Percentiles rank a stretch among this genome's conserved stretches.
Conservation (phyloP, 2,329 filamentous ascomycete species). For the Aspergillus fumigatus region DNA sequence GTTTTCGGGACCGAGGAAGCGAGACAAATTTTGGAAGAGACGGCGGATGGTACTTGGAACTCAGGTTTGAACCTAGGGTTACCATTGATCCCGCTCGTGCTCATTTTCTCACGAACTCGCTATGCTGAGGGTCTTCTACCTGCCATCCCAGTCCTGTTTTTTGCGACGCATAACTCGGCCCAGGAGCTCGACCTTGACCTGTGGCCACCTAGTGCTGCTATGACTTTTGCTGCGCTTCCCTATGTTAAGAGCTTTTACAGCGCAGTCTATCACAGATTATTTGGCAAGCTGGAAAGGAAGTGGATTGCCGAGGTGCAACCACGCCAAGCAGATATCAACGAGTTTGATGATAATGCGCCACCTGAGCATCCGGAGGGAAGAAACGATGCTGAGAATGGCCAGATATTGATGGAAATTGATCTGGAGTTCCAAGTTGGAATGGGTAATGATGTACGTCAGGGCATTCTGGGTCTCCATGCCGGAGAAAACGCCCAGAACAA, state of each 20-base stretch:
- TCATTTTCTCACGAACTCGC: slow-evolving; percentile 63
- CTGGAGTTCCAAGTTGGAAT: slow-evolving; percentile 50
- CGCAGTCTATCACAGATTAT: slow-evolving; percentile 56
- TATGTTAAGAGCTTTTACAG: slow-evolving; percentile 63
- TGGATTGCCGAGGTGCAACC: slow-evolving; percentile 63
- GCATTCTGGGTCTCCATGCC: slow-evolving; percentile 22
- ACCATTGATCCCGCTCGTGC: slow-evolving; percentile 62
- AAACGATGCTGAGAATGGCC: slow-evolving; percentile 33
- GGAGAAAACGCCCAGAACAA: slow-evolving; percentile 20
- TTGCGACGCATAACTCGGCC: slow-evolving; percentile 44
- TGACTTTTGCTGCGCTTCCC: slow-evolving; percentile 62
- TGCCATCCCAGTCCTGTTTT: slow-evolving; percentile 56
- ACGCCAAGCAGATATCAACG: slow-evolving; percentile 41
- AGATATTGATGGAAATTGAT: slow-evolving; percentile 46
- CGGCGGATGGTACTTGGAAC: slow-evolving; percentile 35
- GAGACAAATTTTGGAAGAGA: slow-evolving; percentile 47
- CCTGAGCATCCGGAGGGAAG: slow-evolving; percentile 31
- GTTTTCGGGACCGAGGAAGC: slow-evolving; percentile 63
- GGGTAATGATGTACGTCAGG: slow-evolving; percentile 38
- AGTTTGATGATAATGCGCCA: slow-evolving; percentile 30
- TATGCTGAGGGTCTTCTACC: slow-evolving; percentile 61
- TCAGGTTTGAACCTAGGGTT: slow-evolving; percentile 57
- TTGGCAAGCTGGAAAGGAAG: slow-evolving; percentile 53
- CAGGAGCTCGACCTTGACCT: slow-evolving; percentile 50
- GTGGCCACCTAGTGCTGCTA: slow-evolving; percentile 63